Base-by-base conservation (phyloP, 768 basidiomycete genomes). In the Pleurotus djamor region DNA sequence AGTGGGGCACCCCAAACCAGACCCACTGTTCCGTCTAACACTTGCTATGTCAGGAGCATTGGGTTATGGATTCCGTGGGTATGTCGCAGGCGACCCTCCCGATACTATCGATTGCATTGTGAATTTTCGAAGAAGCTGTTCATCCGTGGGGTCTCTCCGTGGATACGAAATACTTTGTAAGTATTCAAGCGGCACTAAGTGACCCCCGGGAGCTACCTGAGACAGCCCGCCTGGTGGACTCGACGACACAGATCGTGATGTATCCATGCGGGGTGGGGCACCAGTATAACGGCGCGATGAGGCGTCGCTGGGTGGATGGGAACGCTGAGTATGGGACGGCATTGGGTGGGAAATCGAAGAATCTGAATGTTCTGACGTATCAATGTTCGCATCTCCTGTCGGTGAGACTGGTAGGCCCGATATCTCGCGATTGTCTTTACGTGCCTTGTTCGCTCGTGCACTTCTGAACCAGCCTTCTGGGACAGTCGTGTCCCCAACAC, bases 401-500 rank as follows among this genome's bases (percentile, higher is more conserved):
- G 68, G 74, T 60, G 62, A 69, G 63, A 67, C 67, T 64, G 68
- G 69, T 60, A 69, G 76, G 65, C 54, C 54, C n/a, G 70, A 71
- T 64, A 61, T 74, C 21, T 60, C 62, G 43, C 81, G 76, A 74
- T 79, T 74, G 66, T 84, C 79, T 63, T 83, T 73, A 69, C 81
- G 71, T 66, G 76, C 72, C 73, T 89, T 90, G 62, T 82, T 85
- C 56, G 86, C 79, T 51, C 91, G 86, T 49, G 91, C 90, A 70
- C 88, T 90, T 67, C 82, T 82, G 73, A 92, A 93, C 80, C 86
- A 86, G 14, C 88, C 89, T 36, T 89, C 87, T 44, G 91, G 91
- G 14, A 92, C 87, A 47, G 71, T 70, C 16, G 86, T 73, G 69
- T 88, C 84, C 44, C 86, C 85, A 61, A 92, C 78, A 52, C 82